Evolutionary conservation across 305 asterid species (phyloP).

Genomic region (Salvia sclarea): DNA sequence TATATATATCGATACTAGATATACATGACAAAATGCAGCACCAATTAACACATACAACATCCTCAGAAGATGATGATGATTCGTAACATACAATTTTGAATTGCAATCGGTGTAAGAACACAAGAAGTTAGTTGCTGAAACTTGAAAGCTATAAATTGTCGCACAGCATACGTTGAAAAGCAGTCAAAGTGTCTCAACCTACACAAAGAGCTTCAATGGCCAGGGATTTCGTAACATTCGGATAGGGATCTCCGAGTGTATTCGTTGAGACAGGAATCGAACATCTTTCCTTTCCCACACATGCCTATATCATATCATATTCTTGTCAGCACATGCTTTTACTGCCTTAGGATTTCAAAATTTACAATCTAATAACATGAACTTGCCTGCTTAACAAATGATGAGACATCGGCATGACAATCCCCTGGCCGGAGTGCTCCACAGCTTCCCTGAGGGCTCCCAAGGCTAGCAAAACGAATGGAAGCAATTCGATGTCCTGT

Average conservation of each 20-base stretch:
- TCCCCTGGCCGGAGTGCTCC: slow-evolving; percentile 52
- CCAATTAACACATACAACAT: not conserved
- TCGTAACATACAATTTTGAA: not conserved
- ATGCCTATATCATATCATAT: slow-evolving; percentile 39
- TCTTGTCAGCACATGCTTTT: not conserved
- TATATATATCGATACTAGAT: no score
- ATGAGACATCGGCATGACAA: slow-evolving; percentile 49
- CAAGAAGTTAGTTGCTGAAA: not conserved
- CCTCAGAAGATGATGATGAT: not conserved
- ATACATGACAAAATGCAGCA: not conserved
- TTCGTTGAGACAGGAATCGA: slow-evolving; percentile 45
- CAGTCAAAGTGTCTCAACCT: slow-evolving; percentile 28
- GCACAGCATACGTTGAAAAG: not conserved
- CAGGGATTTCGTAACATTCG: slow-evolving; percentile 49
- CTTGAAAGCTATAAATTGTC: not conserved
- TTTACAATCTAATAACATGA: not conserved
- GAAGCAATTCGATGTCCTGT: slow-evolving; percentile 55
- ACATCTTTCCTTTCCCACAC: slow-evolving; percentile 61
- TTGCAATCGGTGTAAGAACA: not conserved
- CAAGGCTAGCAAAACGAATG: slow-evolving; percentile 61
- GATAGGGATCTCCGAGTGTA: slow-evolving; percentile 62
- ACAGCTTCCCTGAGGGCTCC: slow-evolving; percentile 60
- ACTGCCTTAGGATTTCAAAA: not conserved
- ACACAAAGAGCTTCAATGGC: slow-evolving; percentile 69
- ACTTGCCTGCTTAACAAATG: slow-evolving; percentile 51